Base-by-base conservation (phyloP, 2,329 filamentous ascomycete species). In the Hymenoscyphus scutula region DNA sequence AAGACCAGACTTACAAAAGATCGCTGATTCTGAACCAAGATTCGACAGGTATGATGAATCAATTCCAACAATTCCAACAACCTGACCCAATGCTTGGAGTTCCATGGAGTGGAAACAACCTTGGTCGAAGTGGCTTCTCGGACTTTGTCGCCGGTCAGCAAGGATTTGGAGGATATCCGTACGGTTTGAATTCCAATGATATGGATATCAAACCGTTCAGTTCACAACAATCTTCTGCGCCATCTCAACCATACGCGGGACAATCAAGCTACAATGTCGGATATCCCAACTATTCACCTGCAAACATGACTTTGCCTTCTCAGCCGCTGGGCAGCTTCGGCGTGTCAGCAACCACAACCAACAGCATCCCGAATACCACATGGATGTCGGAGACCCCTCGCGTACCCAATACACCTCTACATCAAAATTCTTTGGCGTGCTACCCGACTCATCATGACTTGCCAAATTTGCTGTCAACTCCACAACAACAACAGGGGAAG, bases 61-160 rank as follows among this genome's bases (percentile, higher is more conserved):
- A 48, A 41, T 54, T 59, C 7, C 58, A 66, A n/a, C 62, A 55
- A 27, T 54, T 59, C 5, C 58, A 66, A 19, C 62, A 55, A 27
- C 61, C 58, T 32, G 69, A 62, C 30, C 29, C 29, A n/a, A 38
- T 56, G 29, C 19, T 68, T 30, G 69, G 64, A 37, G 62, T 62
- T 27, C 66, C 64, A 51, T 72, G 71, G 60, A 56, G 65, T 4
- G 64, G 67, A 56, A 65, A 62, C 65, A 63, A 59, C 48, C 38
- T 15, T 30, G 57, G 66, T 30, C 61, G 63, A 58, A 61, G 65
- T 30, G 71, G 65, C 62, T 68, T 71, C 62, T 61, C 65, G 2
- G 66, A 67, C 29, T 68, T 71, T 29, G 64, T 62, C 13, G 67
- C 53, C 17, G 30, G 61, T 51, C 62, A 57, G 61, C 64, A 62